Conservation (phyloP, 176 grass and related monocot genomes). For the Cenchrus americanus region DNA sequence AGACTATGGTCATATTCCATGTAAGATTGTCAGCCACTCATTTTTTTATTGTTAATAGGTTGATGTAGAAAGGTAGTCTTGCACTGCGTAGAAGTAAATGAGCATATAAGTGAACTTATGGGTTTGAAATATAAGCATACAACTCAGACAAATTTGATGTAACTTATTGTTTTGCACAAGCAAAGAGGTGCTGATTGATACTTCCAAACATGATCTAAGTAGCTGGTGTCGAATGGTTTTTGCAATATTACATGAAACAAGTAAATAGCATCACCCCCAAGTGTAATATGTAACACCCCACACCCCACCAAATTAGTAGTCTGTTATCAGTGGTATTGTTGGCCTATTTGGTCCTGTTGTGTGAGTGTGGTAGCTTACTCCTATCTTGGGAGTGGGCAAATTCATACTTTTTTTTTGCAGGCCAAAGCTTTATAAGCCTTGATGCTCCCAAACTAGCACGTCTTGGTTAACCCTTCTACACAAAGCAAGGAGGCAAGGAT, state of each 20-base stretch:
- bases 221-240: background rate
- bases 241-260: background rate
- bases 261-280: background rate
- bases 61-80: constrained; percentile 9
- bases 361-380: background rate
- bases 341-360: background rate
- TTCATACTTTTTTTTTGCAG: no score
- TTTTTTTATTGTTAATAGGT: background rate
- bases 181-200: background rate
- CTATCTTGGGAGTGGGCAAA: background rate
- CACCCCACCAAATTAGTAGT: background rate
- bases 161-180: constrained; percentile 22
- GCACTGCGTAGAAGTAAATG: constrained; percentile 18
- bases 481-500: background rate
- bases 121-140: constrained; percentile 14
- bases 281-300: background rate
- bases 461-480: background rate
- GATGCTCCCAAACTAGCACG: background rate
- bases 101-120: background rate
- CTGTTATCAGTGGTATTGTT: background rate
- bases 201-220: background rate
- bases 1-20: constrained; percentile 7
- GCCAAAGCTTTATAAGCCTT: background rate
- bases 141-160: background rate
- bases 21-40: constrained; percentile 3